Percentiles rank a stretch among this genome's conserved stretches.
Conservation (phyloP, 495 filamentous ascomycete species). For the Rhizodiscina lignyota region DNA sequence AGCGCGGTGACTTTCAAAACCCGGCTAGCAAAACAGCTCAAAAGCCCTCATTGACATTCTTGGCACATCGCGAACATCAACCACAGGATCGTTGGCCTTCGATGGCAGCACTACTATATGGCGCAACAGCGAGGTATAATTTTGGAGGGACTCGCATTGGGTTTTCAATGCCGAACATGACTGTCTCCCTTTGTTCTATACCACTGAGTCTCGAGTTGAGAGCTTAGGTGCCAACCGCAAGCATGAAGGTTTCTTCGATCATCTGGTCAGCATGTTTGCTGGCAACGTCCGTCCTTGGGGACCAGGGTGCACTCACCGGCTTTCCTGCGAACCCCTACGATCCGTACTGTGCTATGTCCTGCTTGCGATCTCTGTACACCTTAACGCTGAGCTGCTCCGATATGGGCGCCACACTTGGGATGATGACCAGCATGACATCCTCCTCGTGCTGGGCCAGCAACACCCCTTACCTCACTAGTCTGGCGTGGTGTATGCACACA, state of each 20-base stretch:
- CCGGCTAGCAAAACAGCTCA: background rate
- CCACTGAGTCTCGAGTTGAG: background rate
- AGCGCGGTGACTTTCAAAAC: too few relatives aligned
- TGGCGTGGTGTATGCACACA: slow-evolving; percentile 23
- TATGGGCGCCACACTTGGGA: background rate
- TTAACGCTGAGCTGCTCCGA: background rate
- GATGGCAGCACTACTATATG: background rate
- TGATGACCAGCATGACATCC: background rate
- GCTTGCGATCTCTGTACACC: background rate
- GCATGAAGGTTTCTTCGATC: background rate
- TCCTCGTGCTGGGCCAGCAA: slow-evolving; percentile 19
- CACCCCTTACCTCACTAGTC: slow-evolving; percentile 19
- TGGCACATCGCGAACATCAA: background rate
- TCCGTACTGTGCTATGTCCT: background rate
- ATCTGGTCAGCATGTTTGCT: background rate
- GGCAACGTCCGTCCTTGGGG: background rate
- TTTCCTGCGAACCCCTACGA: background rate
- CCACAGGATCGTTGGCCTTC: background rate
- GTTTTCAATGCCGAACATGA: background rate
- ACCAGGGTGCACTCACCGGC: background rate
- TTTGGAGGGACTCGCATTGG: background rate
- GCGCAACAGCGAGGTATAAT: background rate
- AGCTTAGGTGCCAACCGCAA: background rate
- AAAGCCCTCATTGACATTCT: background rate
- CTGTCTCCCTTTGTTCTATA: background rate